Evolutionary conservation across 768 basidiomycete genomes (phyloP), one percentile per base, ranked within the genome.

Genomic region (Lyophyllum atratum): DNA sequence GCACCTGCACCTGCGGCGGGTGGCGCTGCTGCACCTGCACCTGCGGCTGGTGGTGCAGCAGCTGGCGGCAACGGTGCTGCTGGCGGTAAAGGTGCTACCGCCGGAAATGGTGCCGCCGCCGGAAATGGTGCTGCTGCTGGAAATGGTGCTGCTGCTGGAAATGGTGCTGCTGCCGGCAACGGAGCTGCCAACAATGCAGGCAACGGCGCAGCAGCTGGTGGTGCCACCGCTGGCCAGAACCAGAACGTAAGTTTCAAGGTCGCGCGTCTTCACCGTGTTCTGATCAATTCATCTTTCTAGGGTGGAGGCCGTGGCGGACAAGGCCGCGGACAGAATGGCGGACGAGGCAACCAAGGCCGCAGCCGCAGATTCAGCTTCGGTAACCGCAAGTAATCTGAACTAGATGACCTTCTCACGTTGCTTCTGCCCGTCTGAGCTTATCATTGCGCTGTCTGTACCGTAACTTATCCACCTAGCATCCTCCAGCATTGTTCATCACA

Each of bases 1-100:
- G 39, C 47, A 19, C 62, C 49, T 47, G 62, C 56, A 33, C 59
- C 56, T 14, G 63, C 51, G 37, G 62, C 48, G 19, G 59, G 48
- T 52, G 59, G 50, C 9, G 54, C 31, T 39, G 59, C 58, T 43
- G 70, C 62, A 47, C n/a, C n/a, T n/a, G 66, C 52, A 25, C 55
- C 22, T 15, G 59, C n/a, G 31, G 60, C 60, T 22, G 59, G 46
- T 24, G 68, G 65, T 52, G 66, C 49, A 21, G 62, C 60, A 52
- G 50, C 48, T 29, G 52, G 42, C 29, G 51, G 37, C 7, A 43
- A 29, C 19, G 49, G 45, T 50, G 49, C 31, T 22, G 58, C 53
- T 52, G 58, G 22, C 53, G 60, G 48, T 19, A 59, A 47, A 49
- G 49, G 31, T 39, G 31, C 47, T 33, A 61, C 55, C 49, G 62